A percentile compares a stretch with the other conserved stretches of the same genome.
Evolutionary conservation across 192 early-diverging fungal genomes (phyloP).

Genomic region (Coemansia sp.): DNA sequence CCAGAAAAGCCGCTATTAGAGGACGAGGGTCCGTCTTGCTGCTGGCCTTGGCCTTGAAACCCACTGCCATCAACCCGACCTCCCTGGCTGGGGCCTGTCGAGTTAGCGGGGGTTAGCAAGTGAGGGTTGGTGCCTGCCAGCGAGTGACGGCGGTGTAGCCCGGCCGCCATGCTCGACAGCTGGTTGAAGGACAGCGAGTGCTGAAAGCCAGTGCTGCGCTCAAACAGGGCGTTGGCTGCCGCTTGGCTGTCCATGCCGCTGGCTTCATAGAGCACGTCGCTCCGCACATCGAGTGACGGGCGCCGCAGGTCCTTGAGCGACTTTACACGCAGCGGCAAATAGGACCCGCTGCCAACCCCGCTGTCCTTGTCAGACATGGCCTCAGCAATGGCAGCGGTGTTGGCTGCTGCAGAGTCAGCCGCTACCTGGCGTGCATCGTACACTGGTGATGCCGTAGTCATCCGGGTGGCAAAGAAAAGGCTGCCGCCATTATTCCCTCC

Average conservation of each 20-base stretch:
- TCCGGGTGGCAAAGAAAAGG: constrained; percentile 4
- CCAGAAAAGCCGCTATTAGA: too few species aligned
- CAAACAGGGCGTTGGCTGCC: constrained; percentile 19
- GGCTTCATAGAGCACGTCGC: background rate
- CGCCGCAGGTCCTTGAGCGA: constrained; percentile 41
- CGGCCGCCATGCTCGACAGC: constrained; percentile 16
- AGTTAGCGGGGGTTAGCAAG: constrained; percentile 7
- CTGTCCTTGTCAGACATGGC: constrained; percentile 1
- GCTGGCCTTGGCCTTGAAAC: background rate
- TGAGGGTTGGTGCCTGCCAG: constrained; percentile 21
- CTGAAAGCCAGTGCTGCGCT: constrained; percentile 17
- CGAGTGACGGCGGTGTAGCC: constrained; percentile 43
- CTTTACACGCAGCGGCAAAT: constrained; percentile 23
- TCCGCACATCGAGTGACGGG: constrained; percentile 19
- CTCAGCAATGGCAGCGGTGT: background rate
- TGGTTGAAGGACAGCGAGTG: constrained; percentile 20
- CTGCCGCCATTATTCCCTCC: background rate
- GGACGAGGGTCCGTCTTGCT: too few species aligned
- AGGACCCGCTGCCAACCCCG: background rate
- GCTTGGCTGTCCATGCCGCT: constrained; percentile 7
- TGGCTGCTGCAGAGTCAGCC: too few species aligned
- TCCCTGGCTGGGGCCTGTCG: background rate
- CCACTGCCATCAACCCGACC: background rate
- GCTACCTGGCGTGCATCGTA: background rate
- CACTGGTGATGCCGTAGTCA: constrained; percentile 11